Evolutionary conservation across 257 asterid genomes (phyloP).

Genomic region (Dorcoceras hygrometricum): DNA sequence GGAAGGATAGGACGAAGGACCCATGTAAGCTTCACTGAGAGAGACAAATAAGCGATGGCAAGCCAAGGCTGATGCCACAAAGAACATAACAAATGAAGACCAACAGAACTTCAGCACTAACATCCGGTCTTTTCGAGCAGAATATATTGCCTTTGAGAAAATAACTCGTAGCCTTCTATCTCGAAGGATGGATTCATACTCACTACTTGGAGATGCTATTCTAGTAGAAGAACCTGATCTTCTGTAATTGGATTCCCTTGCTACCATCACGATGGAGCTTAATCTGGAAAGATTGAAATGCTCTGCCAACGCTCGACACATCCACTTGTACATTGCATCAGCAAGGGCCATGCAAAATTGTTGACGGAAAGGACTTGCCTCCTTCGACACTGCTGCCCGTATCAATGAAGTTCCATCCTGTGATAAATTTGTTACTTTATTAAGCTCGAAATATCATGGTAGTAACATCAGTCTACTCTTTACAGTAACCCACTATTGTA

Average conservation of each 20-base stretch:
- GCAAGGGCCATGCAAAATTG: conserved; percentile 57
- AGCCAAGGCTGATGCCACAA: conserved; percentile 65
- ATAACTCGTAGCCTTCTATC: conserved; percentile 89
- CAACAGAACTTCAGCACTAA: conserved; percentile 60
- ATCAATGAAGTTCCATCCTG: conserved; percentile 86
- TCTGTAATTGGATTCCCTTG: conserved; percentile 24
- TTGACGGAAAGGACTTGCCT: conserved; percentile 58
- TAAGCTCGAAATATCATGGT: neutral
- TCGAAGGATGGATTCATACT: conserved; percentile 41
- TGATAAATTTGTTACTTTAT: conserved; percentile 23
- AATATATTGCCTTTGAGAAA: conserved; percentile 49
- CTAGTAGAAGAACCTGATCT: conserved; percentile 29
- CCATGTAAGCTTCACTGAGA: conserved; percentile 39
- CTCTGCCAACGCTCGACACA: conserved; percentile 39
- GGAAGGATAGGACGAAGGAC: conserved; percentile 39
- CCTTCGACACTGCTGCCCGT: conserved; percentile 59
- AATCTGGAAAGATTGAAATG: conserved; percentile 26
- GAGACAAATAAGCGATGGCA: conserved; percentile 47
- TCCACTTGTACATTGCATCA: conserved; percentile 60
- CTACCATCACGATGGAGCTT: conserved; percentile 29
- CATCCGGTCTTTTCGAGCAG: conserved; percentile 61
- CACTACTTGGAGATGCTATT: conserved; percentile 18
- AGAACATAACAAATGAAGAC: conserved; percentile 50
- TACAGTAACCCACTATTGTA: neutral
- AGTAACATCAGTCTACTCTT: neutral